Evolutionary conservation across 208 protist species (phyloP).

Genomic region (Crithidia expoeki): DNA sequence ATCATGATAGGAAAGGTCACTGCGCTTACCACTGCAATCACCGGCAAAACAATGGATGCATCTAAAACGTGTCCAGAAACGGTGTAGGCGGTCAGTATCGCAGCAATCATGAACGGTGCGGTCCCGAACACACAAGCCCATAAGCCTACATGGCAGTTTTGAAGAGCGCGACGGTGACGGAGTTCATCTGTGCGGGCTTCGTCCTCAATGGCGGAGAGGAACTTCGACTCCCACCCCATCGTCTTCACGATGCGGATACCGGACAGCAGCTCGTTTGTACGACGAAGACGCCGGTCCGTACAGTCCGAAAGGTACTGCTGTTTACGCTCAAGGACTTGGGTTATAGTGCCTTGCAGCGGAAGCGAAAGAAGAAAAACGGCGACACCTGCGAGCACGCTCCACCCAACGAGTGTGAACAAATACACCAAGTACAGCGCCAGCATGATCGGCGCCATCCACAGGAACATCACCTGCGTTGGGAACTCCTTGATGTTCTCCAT

Average conservation of each 20-base stretch:
- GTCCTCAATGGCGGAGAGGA: slow-evolving; percentile 49
- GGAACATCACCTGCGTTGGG: slow-evolving; percentile 71
- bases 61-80: slow-evolving; percentile 61
- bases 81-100: slow-evolving; percentile 61
- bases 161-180: slow-evolving; percentile 50
- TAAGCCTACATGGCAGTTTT: slow-evolving; percentile 27
- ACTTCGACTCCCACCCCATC: slow-evolving; percentile 84
- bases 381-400: slow-evolving; percentile 60
- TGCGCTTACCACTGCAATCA: slow-evolving; percentile 88
- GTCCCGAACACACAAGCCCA: slow-evolving; percentile 55
- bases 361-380: slow-evolving; percentile 60
- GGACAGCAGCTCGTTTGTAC: slow-evolving; percentile 87
- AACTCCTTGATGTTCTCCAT: slow-evolving; percentile 52
- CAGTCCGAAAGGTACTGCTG: slow-evolving; percentile 32
- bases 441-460: slow-evolving; percentile 71
- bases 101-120: slow-evolving; percentile 62
- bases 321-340: slow-evolving; percentile 38
- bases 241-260: slow-evolving; percentile 93
- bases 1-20: slow-evolving; percentile 89
- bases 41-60: slow-evolving; percentile 85
- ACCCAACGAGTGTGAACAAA: slow-evolving; percentile 60
- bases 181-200: slow-evolving; percentile 40
- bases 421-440: slow-evolving; percentile 55
- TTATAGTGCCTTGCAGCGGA: slow-evolving; percentile 61
- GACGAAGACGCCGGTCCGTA: slow-evolving; percentile 82